These are phyloP conservation scores for Cytospora leucostoma DNA, from an alignment of 2,329 filamentous ascomycete species.

Conservation along the genomic window DNA sequence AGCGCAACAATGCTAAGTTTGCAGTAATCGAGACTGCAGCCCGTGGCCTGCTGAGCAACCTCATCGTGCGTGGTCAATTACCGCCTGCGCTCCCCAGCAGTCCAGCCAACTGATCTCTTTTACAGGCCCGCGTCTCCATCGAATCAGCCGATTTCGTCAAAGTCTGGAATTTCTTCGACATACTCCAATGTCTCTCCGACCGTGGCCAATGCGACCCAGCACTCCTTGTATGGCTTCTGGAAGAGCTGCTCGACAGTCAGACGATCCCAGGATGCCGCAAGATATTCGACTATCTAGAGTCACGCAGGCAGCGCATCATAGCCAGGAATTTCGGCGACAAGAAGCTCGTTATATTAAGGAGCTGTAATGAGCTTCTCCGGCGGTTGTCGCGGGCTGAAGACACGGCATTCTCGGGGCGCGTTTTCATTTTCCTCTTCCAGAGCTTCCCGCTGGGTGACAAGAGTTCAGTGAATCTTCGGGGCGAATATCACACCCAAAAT, in stretches of 20 bases:
- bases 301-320: constrained; percentile 83
- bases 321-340: constrained; percentile 80
- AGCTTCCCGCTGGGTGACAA: constrained; percentile 96
- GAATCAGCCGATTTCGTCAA: constrained; percentile 75
- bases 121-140: constrained; percentile 72
- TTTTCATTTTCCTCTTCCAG: constrained; percentile 98
- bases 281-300: constrained; percentile 94
- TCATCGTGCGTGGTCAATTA: constrained; percentile 62
- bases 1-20: constrained; percentile 54
- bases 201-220: constrained; percentile 75
- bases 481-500: constrained; percentile 96
- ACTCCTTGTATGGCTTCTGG: constrained; percentile 84
- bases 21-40: constrained; percentile 82
- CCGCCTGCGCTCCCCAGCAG: constrained; percentile 24
- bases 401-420: constrained; percentile 93
- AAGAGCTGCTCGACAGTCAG: constrained; percentile 94
- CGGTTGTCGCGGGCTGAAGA: constrained; percentile 94
- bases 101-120: constrained; percentile 37
- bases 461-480: constrained; percentile 93
- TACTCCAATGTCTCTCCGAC: constrained; percentile 86
- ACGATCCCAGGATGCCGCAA: constrained; percentile 88
- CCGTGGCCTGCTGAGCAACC: constrained; percentile 74
- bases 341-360: constrained; percentile 84
- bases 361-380: constrained; percentile 93
- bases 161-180: constrained; percentile 92